Conservation (phyloP, 73 alveolate genomes). For the Symbiodinium natans region DNA sequence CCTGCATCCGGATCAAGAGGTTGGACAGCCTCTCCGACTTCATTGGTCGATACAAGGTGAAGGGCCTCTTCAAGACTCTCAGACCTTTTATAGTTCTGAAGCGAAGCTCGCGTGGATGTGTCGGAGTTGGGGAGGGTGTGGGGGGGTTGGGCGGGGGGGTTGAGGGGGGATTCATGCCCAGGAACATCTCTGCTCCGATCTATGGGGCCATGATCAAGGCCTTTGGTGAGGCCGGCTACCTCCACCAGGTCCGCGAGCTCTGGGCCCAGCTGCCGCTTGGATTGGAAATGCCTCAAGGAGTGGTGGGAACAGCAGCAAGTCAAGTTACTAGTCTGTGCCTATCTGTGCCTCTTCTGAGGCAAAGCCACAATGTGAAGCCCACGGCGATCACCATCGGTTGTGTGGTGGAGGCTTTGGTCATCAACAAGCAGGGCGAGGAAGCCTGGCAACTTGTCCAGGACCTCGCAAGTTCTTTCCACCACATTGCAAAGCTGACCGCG, state of each 20-base stretch:
- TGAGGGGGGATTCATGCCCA: no score
- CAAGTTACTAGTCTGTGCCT: background rate
- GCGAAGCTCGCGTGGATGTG: no score
- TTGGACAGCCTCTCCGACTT: constrained; percentile 62
- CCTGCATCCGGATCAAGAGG: constrained; percentile 60
- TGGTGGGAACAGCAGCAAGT: no score
- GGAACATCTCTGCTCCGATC: constrained; percentile 91
- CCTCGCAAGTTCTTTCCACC: background rate
- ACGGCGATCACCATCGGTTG: constrained; percentile 87
- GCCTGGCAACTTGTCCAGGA: constrained; percentile 91
- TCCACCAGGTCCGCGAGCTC: constrained; percentile 64
- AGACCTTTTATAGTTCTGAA: no score
- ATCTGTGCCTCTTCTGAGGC: background rate
- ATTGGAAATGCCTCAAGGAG: background rate
- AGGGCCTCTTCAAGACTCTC: constrained; percentile 70
- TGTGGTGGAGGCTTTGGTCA: constrained; percentile 82
- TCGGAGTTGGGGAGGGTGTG: no score
- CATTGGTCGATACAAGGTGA: constrained; percentile 42
- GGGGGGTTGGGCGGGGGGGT: no score
- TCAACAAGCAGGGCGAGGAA: constrained; percentile 72
- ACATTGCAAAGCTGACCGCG: background rate
- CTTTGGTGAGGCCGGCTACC: background rate
- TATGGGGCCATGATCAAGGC: constrained; percentile 92
- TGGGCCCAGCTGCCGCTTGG: constrained; percentile 88
- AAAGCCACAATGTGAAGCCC: constrained; percentile 73